These are phyloP conservation scores for Perilla frutescens DNA, from an alignment of 257 asterid species.

Conservation along the genomic window DNA sequence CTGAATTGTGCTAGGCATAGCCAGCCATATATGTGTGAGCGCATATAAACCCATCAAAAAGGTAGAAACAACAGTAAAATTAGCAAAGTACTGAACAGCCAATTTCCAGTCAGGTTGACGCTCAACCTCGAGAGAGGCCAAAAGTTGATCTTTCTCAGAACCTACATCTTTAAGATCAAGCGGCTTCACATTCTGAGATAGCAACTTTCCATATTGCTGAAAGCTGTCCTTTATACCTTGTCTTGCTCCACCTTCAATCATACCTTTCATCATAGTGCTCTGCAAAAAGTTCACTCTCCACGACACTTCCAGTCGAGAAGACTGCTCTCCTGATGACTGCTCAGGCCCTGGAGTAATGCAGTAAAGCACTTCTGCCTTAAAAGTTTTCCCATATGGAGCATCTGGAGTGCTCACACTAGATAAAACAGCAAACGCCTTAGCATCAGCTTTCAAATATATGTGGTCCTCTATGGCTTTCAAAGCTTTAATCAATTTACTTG, in stretches of 20 bases:
- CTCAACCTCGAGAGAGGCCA: conserved; percentile 86
- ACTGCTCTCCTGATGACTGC: conserved; percentile 79
- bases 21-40: conserved; percentile 70
- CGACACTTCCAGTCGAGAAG: conserved; percentile 77
- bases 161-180: conserved; percentile 73
- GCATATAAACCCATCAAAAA: conserved; percentile 67
- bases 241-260: conserved; percentile 93
- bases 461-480: conserved; percentile 92
- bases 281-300: conserved; percentile 91
- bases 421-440: conserved; percentile 67
- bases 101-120: conserved; percentile 80
- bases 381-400: conserved; percentile 88
- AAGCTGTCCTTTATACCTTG: conserved; percentile 94
- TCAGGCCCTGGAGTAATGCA: conserved; percentile 89
- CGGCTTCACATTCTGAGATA: conserved; percentile 78
- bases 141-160: conserved; percentile 86
- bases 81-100: conserved; percentile 87
- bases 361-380: conserved; percentile 82
- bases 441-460: conserved; percentile 79
- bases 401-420: conserved; percentile 88
- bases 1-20: conserved; percentile 75
- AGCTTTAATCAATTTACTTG: conserved; percentile 80
- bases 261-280: conserved; percentile 92
- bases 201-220: conserved; percentile 67
- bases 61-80: conserved; percentile 76